Percentiles rank a stretch among this genome's conserved stretches.
Conservation (phyloP, 1,139 yeast genomes). For the Protomyces gravidus region DNA sequence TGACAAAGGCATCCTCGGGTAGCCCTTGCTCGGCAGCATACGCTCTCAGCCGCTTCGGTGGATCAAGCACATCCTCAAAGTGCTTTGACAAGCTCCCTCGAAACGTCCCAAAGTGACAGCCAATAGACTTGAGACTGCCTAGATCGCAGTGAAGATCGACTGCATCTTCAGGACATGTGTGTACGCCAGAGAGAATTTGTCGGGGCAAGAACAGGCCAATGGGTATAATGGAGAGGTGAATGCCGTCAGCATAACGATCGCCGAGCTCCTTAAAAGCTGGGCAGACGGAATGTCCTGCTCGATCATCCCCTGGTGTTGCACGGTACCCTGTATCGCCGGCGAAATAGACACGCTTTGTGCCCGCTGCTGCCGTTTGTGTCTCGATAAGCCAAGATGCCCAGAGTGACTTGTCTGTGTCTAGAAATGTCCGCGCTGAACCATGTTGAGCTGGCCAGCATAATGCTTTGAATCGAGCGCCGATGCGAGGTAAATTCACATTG, state of each 20-base stretch:
- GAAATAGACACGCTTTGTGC: slow-evolving; percentile 29
- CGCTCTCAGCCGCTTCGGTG: slow-evolving; percentile 39
- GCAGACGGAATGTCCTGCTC: slow-evolving; percentile 30
- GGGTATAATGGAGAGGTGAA: slow-evolving; percentile 66
- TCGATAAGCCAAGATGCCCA: slow-evolving; percentile 48
- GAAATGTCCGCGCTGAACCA: slow-evolving; percentile 79
- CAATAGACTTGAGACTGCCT: slow-evolving; percentile 61
- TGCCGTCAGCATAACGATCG: slow-evolving; percentile 52
- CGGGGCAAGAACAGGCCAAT: slow-evolving; percentile 94
- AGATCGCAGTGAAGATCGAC: slow-evolving; percentile 62
- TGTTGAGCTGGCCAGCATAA: slow-evolving; percentile 81
- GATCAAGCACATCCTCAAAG: slow-evolving; percentile 72
- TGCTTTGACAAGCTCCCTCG: slow-evolving; percentile 62
- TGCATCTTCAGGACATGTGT: slow-evolving; percentile 76
- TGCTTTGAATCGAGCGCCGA: slow-evolving; percentile 16
- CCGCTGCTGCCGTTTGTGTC: background rate
- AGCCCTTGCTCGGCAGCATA: background rate
- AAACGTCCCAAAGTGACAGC: slow-evolving; percentile 94
- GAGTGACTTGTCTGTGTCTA: slow-evolving; percentile 72
- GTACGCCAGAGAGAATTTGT: slow-evolving; percentile 86
- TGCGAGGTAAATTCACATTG: slow-evolving; percentile 18
- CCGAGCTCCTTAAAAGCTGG: slow-evolving; percentile 56
- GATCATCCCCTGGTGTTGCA: slow-evolving; percentile 43
- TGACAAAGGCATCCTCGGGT: slow-evolving; percentile 12
- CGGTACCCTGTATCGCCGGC: slow-evolving; percentile 81